Evolutionary conservation across 805 yeast genomes (phyloP), one percentile per base, ranked within the genome.

Genomic region (Danielozyma ontarioensis): DNA sequence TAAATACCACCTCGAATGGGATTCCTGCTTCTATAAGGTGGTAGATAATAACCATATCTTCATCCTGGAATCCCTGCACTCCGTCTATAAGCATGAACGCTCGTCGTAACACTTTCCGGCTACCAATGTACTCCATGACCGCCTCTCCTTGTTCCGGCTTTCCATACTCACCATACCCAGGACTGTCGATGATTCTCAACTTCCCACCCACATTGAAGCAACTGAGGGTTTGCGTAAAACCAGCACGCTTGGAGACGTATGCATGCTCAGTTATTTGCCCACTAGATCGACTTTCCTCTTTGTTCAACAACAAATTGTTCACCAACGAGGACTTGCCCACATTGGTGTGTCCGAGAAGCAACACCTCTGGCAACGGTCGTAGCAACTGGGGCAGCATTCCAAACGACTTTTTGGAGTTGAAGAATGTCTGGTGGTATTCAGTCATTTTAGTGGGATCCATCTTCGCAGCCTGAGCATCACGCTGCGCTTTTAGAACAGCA

Each of bases 91-190:
- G 57, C 8, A 88, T 48, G 42, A 73, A 85, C 2, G 78, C 78
- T 30, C 78, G 68, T 19, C 71, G 61, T 15, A 88, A 59, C 21
- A 68, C 72, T 34, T 63, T 55, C 31, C 93, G 61, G 15, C 70
- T 61, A 17, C 60, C 57, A 5, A 89, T 54, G 48, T 86, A 88
- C 23, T 77, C 74, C 46, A 77, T 49, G 1, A 83, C 82, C 18
- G 79, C 68, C 26, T 72, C 60, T 2, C 96, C 97, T 51, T 89
- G 96, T 43, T 65, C 59, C 6, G 48, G 50, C 12, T 69, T 70
- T 13, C 94, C 88, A 40, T 70, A 76, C 25, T 59, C 70, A 2
- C 97, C 97, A 53, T 89, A 89, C 0, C 97, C 97, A 1, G 97
- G 97, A 16, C 87, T 73, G 51, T 89, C 97, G 2, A 87, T 74